Percentiles rank a stretch among this genome's conserved stretches.
phyloP scores from a whole-genome alignment of 1,284 basidiomycete genomes.

The Afroboletus lepidellus region DNA sequence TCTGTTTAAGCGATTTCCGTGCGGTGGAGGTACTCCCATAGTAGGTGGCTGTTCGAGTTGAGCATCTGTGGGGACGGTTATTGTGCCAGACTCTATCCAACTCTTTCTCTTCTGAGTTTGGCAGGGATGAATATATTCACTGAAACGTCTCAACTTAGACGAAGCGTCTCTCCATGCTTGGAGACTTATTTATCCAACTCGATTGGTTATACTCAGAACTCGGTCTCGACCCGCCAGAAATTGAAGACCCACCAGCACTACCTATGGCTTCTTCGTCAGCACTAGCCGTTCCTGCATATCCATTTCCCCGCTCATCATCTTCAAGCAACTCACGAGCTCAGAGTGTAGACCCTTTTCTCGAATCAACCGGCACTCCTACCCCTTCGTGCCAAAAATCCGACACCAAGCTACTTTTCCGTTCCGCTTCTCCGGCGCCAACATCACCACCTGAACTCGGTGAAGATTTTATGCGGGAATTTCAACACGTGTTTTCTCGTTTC shows the following conservation, averaged over 20 bases:
- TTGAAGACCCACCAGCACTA: constrained; percentile 37
- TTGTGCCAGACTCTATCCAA: too few species aligned
- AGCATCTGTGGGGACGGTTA: too few species aligned
- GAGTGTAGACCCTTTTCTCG: constrained; percentile 50
- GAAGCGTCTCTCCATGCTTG: constrained; percentile 67
- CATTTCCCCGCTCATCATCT: constrained; percentile 40
- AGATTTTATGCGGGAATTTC: constrained; percentile 42
- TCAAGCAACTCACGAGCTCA: constrained; percentile 34
- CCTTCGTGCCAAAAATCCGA: constrained; percentile 41
- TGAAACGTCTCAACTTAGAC: constrained; percentile 39
- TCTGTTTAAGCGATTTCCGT: neutral
- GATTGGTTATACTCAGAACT: constrained; percentile 81
- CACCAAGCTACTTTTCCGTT: constrained; percentile 25
- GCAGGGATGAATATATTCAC: neutral
- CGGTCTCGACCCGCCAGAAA: constrained; percentile 58
- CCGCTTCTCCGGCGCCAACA: constrained; percentile 29
- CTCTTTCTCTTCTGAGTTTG: neutral
- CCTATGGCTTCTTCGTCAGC: constrained; percentile 38
- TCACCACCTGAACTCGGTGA: constrained; percentile 21
- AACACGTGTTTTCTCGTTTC: constrained; percentile 61
- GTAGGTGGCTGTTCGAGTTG: neutral
- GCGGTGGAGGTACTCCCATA: neutral
- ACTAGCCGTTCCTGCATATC: constrained; percentile 33
- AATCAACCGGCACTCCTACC: constrained; percentile 44
- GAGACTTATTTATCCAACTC: constrained; percentile 63